Percentiles rank a stretch among this genome's conserved stretches.
phyloP scores from a whole-genome alignment of 371 early-diverging fungal genomes.

The Nematocida sp. region DNA sequence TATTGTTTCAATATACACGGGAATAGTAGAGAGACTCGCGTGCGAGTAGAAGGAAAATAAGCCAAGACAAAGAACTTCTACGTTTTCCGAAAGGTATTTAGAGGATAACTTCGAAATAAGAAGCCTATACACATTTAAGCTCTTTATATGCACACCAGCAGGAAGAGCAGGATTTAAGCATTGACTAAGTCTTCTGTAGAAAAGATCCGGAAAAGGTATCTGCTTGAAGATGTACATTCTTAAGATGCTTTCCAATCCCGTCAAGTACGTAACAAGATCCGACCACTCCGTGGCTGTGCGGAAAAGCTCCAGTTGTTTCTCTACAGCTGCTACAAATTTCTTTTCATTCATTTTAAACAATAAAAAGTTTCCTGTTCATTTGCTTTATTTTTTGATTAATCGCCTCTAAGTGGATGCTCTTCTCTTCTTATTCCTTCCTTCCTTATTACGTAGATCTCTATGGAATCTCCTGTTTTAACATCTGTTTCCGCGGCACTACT shows the following conservation, averaged over 20 bases:
- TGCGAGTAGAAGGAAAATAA: slow-evolving; percentile 59
- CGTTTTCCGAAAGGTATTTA: slow-evolving; percentile 44
- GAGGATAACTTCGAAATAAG: slow-evolving; percentile 69
- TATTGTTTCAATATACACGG: slow-evolving; percentile 57
- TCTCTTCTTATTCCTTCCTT: slow-evolving; percentile 74
- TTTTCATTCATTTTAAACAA: slow-evolving; percentile 37
- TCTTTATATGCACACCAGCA: slow-evolving; percentile 92
- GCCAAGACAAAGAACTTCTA: slow-evolving; percentile 57
- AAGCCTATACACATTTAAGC: slow-evolving; percentile 78
- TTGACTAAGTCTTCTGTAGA: slow-evolving; percentile 88
- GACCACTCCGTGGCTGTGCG: slow-evolving; percentile 66
- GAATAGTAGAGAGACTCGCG: slow-evolving; percentile 51
- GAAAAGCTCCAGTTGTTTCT: slow-evolving; percentile 65
- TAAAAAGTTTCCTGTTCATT: neutral
- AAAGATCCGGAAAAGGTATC: slow-evolving; percentile 70
- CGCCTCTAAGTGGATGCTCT: slow-evolving; percentile 71
- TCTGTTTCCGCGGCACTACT: slow-evolving; percentile 94
- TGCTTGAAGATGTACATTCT: slow-evolving; percentile 46
- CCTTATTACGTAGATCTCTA: slow-evolving; percentile 83
- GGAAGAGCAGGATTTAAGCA: slow-evolving; percentile 95
- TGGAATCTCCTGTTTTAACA: slow-evolving; percentile 93
- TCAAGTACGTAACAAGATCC: slow-evolving; percentile 64
- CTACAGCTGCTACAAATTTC: slow-evolving; percentile 59
- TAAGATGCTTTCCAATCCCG: slow-evolving; percentile 56
- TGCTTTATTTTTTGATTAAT: slow-evolving; percentile 68